Percentiles rank a stretch among this genome's conserved stretches.
phyloP scores from a whole-genome alignment of 2,329 filamentous ascomycete genomes.

The Corynespora cassiicola region DNA sequence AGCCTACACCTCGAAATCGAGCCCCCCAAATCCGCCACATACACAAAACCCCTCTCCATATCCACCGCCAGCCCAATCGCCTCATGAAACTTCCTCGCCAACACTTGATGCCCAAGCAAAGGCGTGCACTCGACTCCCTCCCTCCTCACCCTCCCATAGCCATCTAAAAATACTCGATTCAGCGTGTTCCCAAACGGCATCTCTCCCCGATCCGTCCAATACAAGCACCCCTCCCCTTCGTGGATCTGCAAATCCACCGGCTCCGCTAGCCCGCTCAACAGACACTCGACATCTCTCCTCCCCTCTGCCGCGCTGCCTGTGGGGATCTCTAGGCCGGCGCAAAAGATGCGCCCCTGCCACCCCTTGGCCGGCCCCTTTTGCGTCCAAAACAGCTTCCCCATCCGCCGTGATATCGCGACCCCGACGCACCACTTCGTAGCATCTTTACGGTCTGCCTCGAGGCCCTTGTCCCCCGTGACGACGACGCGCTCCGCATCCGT shows the following conservation, averaged over 20 bases:
- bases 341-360: constrained; percentile 58
- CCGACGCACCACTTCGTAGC: constrained; percentile 61
- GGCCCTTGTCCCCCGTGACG: constrained; percentile 49
- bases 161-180: constrained; percentile 37
- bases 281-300: constrained; percentile 51
- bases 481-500: constrained; percentile 46
- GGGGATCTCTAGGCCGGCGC: constrained; percentile 52
- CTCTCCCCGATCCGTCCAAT: constrained; percentile 67
- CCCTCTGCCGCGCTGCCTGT: constrained; percentile 37
- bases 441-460: constrained; percentile 26
- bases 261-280: constrained; percentile 27
- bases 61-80: constrained; percentile 12
- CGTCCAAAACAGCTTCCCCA: constrained; percentile 62
- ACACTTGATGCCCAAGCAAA: constrained; percentile 3
- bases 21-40: constrained; percentile 11
- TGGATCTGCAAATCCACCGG: constrained; percentile 64
- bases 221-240: constrained; percentile 51
- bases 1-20: constrained; percentile 10
- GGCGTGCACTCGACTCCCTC: constrained; percentile 48
- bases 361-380: constrained; percentile 63
- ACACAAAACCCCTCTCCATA: background rate
- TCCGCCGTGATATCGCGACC: constrained; percentile 52
- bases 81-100: constrained; percentile 14
- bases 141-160: constrained; percentile 51
- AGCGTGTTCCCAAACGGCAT: constrained; percentile 60